Evolutionary conservation across 208 protist genomes (phyloP), one percentile per base, ranked within the genome.

Genomic region (Acanthamoeba sp.): DNA sequence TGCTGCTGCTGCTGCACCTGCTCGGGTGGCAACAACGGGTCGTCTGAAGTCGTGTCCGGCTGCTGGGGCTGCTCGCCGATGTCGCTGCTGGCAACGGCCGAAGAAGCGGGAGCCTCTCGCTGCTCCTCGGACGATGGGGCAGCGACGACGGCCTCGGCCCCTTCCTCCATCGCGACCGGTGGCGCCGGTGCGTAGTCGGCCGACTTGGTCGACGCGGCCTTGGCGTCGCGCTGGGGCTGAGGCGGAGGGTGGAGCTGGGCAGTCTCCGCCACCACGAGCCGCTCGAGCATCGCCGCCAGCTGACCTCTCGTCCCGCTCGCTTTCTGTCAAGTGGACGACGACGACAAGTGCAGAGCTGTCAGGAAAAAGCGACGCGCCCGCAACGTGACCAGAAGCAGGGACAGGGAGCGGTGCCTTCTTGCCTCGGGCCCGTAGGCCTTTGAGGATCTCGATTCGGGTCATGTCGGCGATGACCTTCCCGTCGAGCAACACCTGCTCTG

Each of bases 381-480:
- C n/a, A n/a, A n/a, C n/a, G n/a, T n/a, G n/a, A n/a, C n/a, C n/a
- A n/a, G n/a, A n/a, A n/a, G n/a, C n/a, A n/a, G n/a, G n/a, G n/a
- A n/a, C n/a, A n/a, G n/a, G 22, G 38, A 40, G 38, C 22, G 32
- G 45, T 59, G 59, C 78, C 78, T 87, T 87, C 12, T 36, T 52
- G 27, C 78, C 78, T 36, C 78, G 78, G 12, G 78, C 78, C 32
- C 78, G 78, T 5, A 87, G 78, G 22, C 34, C 78, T 45, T 87
- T 87, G 32, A 87, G 48, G 29, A 87, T 5, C 48, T 87, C 78
- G 27, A 87, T 29, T 32, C 78, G 78, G 20, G 40, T 87, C 78
- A 87, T 87, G 45, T 87, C 78, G 48, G 45, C 78, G 18, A 87
- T 87, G 14, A 59, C 45, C n/a, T 87, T 87, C 14, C 78, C 78